Evolutionary conservation across 179 eudicot species (phyloP), one percentile per base, ranked within the genome.

Genomic region (Beta corolliflora): DNA sequence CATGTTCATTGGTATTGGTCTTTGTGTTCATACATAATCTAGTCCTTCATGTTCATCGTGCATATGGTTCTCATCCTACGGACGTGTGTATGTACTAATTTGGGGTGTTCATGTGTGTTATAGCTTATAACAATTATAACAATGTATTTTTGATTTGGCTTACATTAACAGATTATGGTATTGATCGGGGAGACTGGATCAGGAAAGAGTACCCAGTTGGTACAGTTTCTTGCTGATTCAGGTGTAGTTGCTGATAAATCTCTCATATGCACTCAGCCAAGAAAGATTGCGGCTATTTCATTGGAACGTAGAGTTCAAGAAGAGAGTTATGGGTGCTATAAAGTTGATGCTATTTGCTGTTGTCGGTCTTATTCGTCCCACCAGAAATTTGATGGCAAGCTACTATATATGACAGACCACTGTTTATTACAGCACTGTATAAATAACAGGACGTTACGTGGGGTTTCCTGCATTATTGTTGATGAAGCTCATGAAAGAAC

Each of bases 401-500:
- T 92, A 54, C 83, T 90, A 59, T 96, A 86, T 81, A 92, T 87
- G 93, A 96, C 99, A 21, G 99, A 96, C 77, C 94, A 96, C 86
- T 91, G 99, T 90, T 86, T 96, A 75, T 84, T 96, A 83, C 98
- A 92, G 88, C 90, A 94, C 79, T 96, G 91, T 81, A 91, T 96
- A 91, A 87, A 85, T 76, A 92, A 94, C 84, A 78, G 80, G 82
- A 87, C 78, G 63, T 85, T 96, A 65, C 85, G 90, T 19, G 88
- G 90, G 72, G 80, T 92, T 58, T 96, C 99, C 50, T 96, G 98
- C 82, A 87, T 96, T 79, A 79, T 96, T 81, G 90, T 96, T 53
- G 99, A 96, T 77, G 99, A 96, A 88, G 99, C 99, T 76, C 99
- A 95, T 86, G 99, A 95, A 86, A 90, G 99, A 83, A 95, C 95